Conservation (phyloP, 768 basidiomycete genomes). For the Stropharia rugosoannulata region DNA sequence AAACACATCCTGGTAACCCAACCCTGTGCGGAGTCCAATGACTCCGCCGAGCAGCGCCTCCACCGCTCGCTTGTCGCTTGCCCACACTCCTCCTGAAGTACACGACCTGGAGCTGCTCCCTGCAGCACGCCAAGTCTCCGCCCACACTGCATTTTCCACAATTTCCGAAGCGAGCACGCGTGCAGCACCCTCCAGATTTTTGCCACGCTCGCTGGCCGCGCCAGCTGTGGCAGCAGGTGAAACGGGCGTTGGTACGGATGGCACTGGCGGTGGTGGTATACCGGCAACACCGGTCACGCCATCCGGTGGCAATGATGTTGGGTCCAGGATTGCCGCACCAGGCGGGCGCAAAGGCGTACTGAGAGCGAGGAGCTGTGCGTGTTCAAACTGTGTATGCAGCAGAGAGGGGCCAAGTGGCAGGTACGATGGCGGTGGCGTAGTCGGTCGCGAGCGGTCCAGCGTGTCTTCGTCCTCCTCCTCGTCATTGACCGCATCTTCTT, state of each 20-base stretch:
- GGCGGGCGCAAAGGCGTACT: constrained; percentile 61
- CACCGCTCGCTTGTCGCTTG: constrained; percentile 50
- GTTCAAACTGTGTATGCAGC: constrained; percentile 67
- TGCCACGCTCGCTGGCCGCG: constrained; percentile 61
- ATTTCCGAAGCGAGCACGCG: constrained; percentile 63
- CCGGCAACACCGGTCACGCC: not conserved
- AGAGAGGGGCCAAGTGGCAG: constrained; percentile 70
- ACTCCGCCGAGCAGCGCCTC: constrained; percentile 41
- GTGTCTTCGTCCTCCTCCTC: constrained; percentile 35
- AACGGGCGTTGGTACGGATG: constrained; percentile 75
- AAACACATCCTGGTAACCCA: constrained; percentile 46
- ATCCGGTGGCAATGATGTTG: constrained; percentile 28
- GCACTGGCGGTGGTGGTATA: constrained; percentile 20
- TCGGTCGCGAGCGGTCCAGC: constrained; percentile 47
- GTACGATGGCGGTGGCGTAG: constrained; percentile 71
- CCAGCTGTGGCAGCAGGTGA: constrained; percentile 76
- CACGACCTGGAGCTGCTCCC: constrained; percentile 20
- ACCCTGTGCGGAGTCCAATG: constrained; percentile 35
- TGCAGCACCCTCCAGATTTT: constrained; percentile 67
- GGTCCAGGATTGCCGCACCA: constrained; percentile 43
- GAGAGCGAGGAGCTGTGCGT: constrained; percentile 58
- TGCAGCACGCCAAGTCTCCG: constrained; percentile 60
- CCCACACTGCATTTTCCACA: constrained; percentile 73
- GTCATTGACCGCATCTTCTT: constrained; percentile 31
- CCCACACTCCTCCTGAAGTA: constrained; percentile 46